phyloP scores from a whole-genome alignment of 805 yeast genomes.

The Aciculoconidium aculeatum region DNA sequence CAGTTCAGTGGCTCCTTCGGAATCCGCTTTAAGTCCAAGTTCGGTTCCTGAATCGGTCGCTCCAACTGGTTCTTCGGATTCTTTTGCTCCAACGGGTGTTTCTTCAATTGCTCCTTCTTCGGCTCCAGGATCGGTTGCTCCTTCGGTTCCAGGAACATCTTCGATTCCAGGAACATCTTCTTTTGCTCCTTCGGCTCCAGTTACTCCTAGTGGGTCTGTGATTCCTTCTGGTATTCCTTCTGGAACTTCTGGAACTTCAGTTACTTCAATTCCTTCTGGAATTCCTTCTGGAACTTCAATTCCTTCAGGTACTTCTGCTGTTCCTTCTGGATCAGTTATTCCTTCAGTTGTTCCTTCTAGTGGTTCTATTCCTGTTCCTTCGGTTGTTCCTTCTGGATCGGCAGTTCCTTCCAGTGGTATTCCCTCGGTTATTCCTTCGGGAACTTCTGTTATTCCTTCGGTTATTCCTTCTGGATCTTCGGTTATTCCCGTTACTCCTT shows the following conservation, averaged over 20 bases:
- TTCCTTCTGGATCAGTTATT: constrained; percentile 1
- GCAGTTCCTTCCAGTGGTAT: not conserved
- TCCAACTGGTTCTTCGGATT: too few species aligned
- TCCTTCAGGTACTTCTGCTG: constrained; percentile 4
- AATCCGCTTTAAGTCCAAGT: too few species aligned
- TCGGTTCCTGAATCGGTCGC: too few species aligned
- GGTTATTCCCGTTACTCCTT: constrained; percentile 1
- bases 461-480: constrained; percentile 1
- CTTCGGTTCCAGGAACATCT: constrained; percentile 1
- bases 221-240: constrained; percentile 3
- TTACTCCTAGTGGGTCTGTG: constrained; percentile 5
- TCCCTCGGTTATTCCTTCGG: constrained; percentile 5
- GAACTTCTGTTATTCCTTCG: constrained; percentile 1
- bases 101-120: too few species aligned
- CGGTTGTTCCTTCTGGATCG: constrained; percentile 4
- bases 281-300: constrained; percentile 1
- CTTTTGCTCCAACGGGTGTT: too few species aligned
- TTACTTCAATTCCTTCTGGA: too few species aligned
- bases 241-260: constrained; percentile 2
- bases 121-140: constrained; percentile 1
- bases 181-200: constrained; percentile 2
- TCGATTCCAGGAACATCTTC: constrained; percentile 1
- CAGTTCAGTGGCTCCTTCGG: too few species aligned
- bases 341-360: constrained; percentile 1
- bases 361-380: constrained; percentile 2